phyloP scores from a whole-genome alignment of 192 early-diverging fungal genomes.

The Coemansia reversa region DNA sequence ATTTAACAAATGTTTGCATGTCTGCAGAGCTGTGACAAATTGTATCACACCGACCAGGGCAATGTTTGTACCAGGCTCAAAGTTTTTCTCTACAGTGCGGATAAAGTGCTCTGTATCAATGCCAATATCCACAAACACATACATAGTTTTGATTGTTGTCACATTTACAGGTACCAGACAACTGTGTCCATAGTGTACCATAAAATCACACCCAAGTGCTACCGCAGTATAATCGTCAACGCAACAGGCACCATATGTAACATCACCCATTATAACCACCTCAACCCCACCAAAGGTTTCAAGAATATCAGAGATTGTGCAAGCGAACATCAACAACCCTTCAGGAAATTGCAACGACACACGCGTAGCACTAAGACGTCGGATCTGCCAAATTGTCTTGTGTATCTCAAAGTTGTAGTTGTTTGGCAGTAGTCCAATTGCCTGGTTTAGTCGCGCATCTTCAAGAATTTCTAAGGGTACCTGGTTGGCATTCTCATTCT shows the following conservation, averaged over 20 bases:
- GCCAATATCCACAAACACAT: slow-evolving; percentile 98
- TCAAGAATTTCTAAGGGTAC: slow-evolving; percentile 84
- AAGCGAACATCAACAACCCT: slow-evolving; percentile 92
- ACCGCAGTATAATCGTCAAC: slow-evolving; percentile 95
- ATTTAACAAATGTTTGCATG: slow-evolving; percentile 43
- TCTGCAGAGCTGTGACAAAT: slow-evolving; percentile 88
- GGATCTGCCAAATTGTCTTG: slow-evolving; percentile 91
- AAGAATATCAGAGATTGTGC: slow-evolving; percentile 90
- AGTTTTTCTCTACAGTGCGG: slow-evolving; percentile 82
- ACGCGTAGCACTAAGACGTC: slow-evolving; percentile 69
- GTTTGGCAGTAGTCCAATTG: slow-evolving; percentile 78
- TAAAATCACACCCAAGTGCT: slow-evolving; percentile 92
- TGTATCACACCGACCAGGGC: slow-evolving; percentile 93
- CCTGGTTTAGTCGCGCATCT: slow-evolving; percentile 76
- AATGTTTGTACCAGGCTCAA: slow-evolving; percentile 72
- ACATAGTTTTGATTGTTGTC: slow-evolving; percentile 92
- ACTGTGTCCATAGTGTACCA: slow-evolving; percentile 97
- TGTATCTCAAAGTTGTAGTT: slow-evolving; percentile 99
- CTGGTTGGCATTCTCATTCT: slow-evolving; percentile 59
- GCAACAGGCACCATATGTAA: slow-evolving; percentile 99
- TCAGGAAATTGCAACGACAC: slow-evolving; percentile 98
- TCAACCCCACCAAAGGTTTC: slow-evolving; percentile 78
- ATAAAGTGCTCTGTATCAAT: slow-evolving; percentile 94
- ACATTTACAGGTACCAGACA: slow-evolving; percentile 96
- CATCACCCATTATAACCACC: slow-evolving; percentile 97